Conservation (phyloP, 352 stramenopile species). For the Globisporangium heterothallicum region DNA sequence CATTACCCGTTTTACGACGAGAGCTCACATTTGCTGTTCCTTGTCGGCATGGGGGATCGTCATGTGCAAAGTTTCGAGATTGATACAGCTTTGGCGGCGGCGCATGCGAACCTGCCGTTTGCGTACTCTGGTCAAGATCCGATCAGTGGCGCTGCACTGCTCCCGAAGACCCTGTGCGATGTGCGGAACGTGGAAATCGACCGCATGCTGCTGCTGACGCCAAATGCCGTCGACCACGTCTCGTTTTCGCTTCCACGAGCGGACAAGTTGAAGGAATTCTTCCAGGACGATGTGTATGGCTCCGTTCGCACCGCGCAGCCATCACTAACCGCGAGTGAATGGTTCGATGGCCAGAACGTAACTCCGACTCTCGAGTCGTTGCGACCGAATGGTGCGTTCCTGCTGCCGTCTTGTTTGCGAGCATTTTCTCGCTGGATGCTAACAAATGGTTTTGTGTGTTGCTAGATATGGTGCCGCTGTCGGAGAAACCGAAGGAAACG, state of each 20-base stretch:
- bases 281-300: conserved; percentile 77
- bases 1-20: conserved; percentile 65
- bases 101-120: conserved; percentile 64
- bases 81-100: conserved; percentile 23
- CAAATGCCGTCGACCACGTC: conserved; percentile 40
- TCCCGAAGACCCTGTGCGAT: conserved; percentile 62
- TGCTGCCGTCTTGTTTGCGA: not conserved
- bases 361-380: conserved; percentile 49
- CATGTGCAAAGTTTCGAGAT: conserved; percentile 79
- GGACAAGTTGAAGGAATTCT: conserved; percentile 63
- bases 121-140: conserved; percentile 36
- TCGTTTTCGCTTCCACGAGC: conserved; percentile 66
- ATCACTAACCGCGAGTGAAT: conserved; percentile 30
- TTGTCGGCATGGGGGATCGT: conserved; percentile 55
- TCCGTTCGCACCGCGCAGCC: conserved; percentile 26
- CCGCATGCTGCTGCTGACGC: conserved; percentile 54
- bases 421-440: not conserved
- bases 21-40: conserved; percentile 61
- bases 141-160: conserved; percentile 51
- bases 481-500: conserved; percentile 41
- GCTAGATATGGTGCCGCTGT: conserved; percentile 55
- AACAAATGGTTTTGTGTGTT: conserved; percentile 1
- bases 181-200: conserved; percentile 65
- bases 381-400: conserved; percentile 33
- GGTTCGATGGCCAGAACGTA: conserved; percentile 48